Evolutionary conservation across 2,329 filamentous ascomycete species (phyloP), one percentile per base, ranked within the genome.

Genomic region (Penicillium italicum): DNA sequence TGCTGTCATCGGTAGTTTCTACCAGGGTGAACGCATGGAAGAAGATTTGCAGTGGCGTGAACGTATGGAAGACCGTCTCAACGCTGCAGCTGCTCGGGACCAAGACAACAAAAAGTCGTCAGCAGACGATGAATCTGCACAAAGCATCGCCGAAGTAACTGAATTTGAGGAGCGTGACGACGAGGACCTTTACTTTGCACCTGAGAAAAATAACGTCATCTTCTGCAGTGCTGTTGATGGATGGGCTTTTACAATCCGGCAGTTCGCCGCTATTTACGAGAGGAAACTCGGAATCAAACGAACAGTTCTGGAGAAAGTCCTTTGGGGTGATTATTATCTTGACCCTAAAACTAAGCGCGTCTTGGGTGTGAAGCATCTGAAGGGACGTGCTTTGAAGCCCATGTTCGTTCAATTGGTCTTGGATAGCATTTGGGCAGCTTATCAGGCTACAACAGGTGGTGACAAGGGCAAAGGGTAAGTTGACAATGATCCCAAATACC

Each of bases 141-240:
- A 78, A 40, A 78, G 75, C 2, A 79, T 76, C 40, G 73, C 71
- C 36, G 79, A 80, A 0, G 76, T 78, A 31, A 78, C 77, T 10
- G 82, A 84, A 44, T 99, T 91, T 65, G 87, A 97, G 72, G 94
- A 97, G 71, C 86, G 86, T 64, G 92, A 97, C 67, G 94, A 99
- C 68, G 92, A 97, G 72, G 92, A 97, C 72, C 86, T 99, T 26
- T 99, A 99, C 73, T 99, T 99, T 75, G 91, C 94, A 0, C 94
- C 94, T 0, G 94, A 99, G 70, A 96, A 93, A 75, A 97, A 97
- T 74, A 99, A 99, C 69, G 94, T 99, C 72, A 97, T 99, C 61
- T 99, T 99, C 73, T 91, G 91, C 77, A 97, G 93, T 71, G 94
- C 94, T 57, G 88, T 96, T 54, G 94, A 99, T 70, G 94, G 94